These are phyloP conservation scores for Phytopythium montanum DNA, from an alignment of 352 stramenopile genomes.

Conservation along the genomic window DNA sequence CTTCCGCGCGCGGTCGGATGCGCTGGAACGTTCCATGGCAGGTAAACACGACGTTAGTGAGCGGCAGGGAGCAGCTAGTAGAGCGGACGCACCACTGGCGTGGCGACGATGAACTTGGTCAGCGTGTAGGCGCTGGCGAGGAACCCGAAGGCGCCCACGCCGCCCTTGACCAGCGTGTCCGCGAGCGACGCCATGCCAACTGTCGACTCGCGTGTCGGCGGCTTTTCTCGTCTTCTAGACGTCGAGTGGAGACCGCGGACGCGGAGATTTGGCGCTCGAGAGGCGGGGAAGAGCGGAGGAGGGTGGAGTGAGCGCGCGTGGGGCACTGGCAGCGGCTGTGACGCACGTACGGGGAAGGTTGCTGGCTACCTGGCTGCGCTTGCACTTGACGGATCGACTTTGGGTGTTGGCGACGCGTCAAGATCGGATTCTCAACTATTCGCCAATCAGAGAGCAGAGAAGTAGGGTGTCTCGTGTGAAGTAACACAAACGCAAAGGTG, in stretches of 20 bases:
- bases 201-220: not conserved
- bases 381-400: not conserved
- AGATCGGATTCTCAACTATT: not conserved
- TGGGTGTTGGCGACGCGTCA: not conserved
- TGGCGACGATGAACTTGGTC: constrained; percentile 77
- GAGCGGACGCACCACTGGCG: constrained; percentile 57
- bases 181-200: constrained; percentile 44
- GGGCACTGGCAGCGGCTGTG: too few species aligned
- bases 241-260: too few species aligned
- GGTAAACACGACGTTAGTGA: constrained; percentile 5
- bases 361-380: not conserved
- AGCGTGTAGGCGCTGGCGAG: constrained; percentile 71
- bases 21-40: too few species aligned
- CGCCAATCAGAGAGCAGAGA: too few species aligned
- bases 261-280: too few species aligned
- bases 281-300: too few species aligned
- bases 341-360: too few species aligned
- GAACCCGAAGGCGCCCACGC: constrained; percentile 65
- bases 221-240: not conserved
- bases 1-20: constrained; percentile 41
- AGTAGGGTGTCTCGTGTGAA: too few species aligned
- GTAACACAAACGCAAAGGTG: too few species aligned
- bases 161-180: constrained; percentile 66
- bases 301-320: too few species aligned
- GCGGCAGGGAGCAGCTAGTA: too few species aligned